Base-by-base conservation (phyloP, 2,329 filamentous ascomycete species). In the Emmonsiellopsis sp. region DNA sequence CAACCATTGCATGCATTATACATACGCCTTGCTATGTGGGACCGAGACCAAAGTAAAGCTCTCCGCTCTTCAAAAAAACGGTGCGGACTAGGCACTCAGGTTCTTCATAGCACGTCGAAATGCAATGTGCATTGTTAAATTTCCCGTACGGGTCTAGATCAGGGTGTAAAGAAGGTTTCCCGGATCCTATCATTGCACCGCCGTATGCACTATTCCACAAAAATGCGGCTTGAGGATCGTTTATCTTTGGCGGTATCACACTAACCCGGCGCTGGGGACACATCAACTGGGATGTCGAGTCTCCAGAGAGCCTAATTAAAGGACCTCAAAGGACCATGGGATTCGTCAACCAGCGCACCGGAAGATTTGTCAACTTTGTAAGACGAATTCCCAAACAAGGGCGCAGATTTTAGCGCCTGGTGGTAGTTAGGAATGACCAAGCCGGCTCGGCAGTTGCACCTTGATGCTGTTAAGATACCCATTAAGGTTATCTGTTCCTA, bases 11-110 rank as follows among this genome's bases (percentile, higher is more conserved):
- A 35, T 52, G 50, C 50, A 52, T 46, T 30, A 51, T 49, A 40
- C 47, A 31, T 37, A 43, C 37, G 49, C 49, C 49, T 51, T 20
- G 26, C 7, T 51, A 46, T 52, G 50, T 52, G 50, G 50, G 45
- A 52, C 50, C 42, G 40, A 38, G 41, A 32, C 5, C 50, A 34
- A 15, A 38, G 38, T 15, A 11, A 51, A 40, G 40, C 43, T 51
- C 38, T 32, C 15, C 11, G 50, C 20, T 30, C 20, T 26, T 26
- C 11, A 16, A 30, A 40, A 40, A 52, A 52, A 52, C 41, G 42
- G 50, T 45, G 38, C 42, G 32, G 50, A 32, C 30, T 13, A 44
- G 41, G 38, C 5, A 13, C 38, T 43, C 13, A 13, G 9, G 41
- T 44, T 51, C 38, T 51, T 51, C 49, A 51, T 10, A 13, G 9